A percentile compares a stretch with the other conserved stretches of the same genome.
Conservation (phyloP, 148 eudicot genomes). For the Rheum nobile region DNA sequence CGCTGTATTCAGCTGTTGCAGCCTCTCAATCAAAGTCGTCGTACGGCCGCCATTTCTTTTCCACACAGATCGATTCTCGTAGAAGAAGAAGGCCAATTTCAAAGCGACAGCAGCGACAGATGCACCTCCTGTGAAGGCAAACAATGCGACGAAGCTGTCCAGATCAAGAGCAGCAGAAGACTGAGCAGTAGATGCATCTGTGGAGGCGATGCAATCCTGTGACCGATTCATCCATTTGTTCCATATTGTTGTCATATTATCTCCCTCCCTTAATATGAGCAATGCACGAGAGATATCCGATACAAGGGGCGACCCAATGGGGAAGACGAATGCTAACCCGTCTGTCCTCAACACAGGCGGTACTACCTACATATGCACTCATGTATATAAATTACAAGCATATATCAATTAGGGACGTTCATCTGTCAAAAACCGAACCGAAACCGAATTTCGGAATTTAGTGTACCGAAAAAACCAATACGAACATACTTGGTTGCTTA, state of each 20-base stretch:
- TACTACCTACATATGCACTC: conserved; percentile 11
- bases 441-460: too few species aligned
- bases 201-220: conserved; percentile 14
- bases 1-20: not conserved
- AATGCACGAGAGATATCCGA: conserved; percentile 24
- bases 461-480: too few species aligned
- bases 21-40: not conserved
- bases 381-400: too few species aligned
- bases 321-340: conserved; percentile 48
- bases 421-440: too few species aligned
- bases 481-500: too few species aligned
- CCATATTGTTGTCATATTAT: conserved; percentile 5
- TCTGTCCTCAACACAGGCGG: conserved; percentile 35
- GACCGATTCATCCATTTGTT: too few species aligned
- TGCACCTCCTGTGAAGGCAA: not conserved
- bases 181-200: too few species aligned
- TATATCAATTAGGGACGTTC: too few species aligned
- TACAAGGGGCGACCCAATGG: conserved; percentile 25
- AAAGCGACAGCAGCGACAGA: too few species aligned
- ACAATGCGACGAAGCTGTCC: not conserved
- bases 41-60: not conserved
- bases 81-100: not conserved
- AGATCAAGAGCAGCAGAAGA: not conserved
- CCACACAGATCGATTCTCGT: not conserved
- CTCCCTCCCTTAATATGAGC: conserved; percentile 21